A percentile compares a stretch with the other conserved stretches of the same genome.
Evolutionary conservation across 371 early-diverging fungal species (phyloP).

Genomic region (Lichtheimia ornata): DNA sequence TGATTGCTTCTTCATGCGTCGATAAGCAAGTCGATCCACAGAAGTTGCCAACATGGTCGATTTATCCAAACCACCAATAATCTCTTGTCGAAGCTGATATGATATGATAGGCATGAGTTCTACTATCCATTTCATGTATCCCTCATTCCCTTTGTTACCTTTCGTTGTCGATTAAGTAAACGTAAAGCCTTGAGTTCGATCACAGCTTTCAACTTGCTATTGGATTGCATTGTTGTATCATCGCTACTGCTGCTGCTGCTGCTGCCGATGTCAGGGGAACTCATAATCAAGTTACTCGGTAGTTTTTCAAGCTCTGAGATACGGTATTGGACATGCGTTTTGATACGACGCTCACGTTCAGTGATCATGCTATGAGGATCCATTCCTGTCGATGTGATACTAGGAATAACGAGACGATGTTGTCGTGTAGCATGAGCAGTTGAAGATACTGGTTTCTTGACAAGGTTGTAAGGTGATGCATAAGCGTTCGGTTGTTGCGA

Average conservation of each 20-base stretch:
- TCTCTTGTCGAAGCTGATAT: constrained; percentile 78
- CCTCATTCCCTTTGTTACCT: constrained; percentile 25
- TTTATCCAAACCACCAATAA: constrained; percentile 67
- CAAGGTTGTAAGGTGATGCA: constrained; percentile 55
- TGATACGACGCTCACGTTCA: constrained; percentile 78
- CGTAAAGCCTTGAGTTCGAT: constrained; percentile 9
- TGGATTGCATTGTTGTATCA: background rate
- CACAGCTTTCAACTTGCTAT: constrained; percentile 44
- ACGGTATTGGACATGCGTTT: constrained; percentile 71
- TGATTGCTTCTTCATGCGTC: constrained; percentile 89
- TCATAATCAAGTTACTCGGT: constrained; percentile 34
- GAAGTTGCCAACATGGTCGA: constrained; percentile 80
- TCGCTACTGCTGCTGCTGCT: constrained; percentile 25
- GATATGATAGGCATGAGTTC: constrained; percentile 41
- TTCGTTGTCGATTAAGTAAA: constrained; percentile 75
- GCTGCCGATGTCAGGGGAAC: constrained; percentile 27
- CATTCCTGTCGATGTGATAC: constrained; percentile 74
- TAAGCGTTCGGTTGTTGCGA: constrained; percentile 24
- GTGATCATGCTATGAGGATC: constrained; percentile 74
- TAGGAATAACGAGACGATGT: constrained; percentile 65
- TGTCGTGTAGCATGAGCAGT: constrained; percentile 67
- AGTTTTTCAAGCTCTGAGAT: constrained; percentile 74
- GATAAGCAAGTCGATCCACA: constrained; percentile 76
- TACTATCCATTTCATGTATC: background rate
- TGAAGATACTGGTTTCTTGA: constrained; percentile 51